Evolutionary conservation across 352 stramenopile species (phyloP), one percentile per base, ranked within the genome.

Genomic region (Globisporangium echinulatum): DNA sequence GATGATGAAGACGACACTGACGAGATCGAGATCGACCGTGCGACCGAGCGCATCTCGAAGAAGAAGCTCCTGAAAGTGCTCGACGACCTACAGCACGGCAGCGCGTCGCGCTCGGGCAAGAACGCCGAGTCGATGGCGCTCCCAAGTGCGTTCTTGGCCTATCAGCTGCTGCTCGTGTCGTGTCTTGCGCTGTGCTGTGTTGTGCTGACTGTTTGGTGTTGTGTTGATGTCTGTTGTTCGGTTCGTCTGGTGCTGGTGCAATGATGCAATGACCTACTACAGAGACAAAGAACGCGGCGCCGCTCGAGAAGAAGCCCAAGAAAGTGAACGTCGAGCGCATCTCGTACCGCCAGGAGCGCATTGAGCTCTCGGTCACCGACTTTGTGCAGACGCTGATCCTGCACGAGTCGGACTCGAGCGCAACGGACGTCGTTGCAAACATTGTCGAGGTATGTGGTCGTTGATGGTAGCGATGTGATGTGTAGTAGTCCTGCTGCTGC

Each of bases 271-370:
- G 39, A 44, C 44, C 4, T 52, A 52, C 13, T 33, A 15, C 58
- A 93, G 81, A 87, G 62, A 83, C 74, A 10, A 93, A 93, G 65
- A 83, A 82, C 38, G 67, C 65, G 38, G 68, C 81, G 2, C 81
- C 81, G 6, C 52, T 93, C 51, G 78, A 90, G 64, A 91, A 90
- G 62, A 88, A 90, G 58, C 55, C 57, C 4, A 91, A 87, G 63
- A 74, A 74, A 36, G 64, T 67, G 13, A 86, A 85, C 54, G 63
- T 78, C 4, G 81, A 93, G 44, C 73, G 74, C 37, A 67, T 82
- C 25, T 90, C 81, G 39, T 85, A 87, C 64, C 83, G 83, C 38
- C 83, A 93, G 54, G 81, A 90, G 60, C 77, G 72, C 8, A 70
- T 93, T 4, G 83, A 86, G 48, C 66, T 85, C 42, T 73, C 81